Base-by-base conservation (phyloP, 441 rosid species). In the Populus hybrid region DNA sequence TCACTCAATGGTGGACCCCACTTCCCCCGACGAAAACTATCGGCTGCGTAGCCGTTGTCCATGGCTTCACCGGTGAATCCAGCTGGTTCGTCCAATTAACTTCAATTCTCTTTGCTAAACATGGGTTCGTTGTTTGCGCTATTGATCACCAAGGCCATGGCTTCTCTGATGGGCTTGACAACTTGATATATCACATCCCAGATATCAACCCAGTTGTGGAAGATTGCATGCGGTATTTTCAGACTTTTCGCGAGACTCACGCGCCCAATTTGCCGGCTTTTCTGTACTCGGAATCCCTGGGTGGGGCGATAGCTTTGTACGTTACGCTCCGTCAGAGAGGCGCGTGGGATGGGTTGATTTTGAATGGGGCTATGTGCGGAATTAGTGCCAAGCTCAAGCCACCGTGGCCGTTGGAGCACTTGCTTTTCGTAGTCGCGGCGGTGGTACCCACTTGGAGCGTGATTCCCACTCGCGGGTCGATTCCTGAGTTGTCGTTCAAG, bases 101-200 rank as follows among this genome's bases (percentile, higher is more conserved):
- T 0, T 78, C 98, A 6, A 79, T 93, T 16, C 87, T 89, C 81
- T 90, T 94, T 65, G 97, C 98, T 53, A 75, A 89, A 77, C 88
- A 89, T 8, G 97, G 98, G 6, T 94, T 88, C 78, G 87, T 83
- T 70, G 86, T 90, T 2, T 91, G 95, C 72, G 97, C 97, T 0
- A 88, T 94, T 74, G 98, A 93, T 79, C 98, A 93, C 83, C 97
- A 94, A 73, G 98, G 97, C 67, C 98, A 94, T 81, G 98, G 98
- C 59, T 88, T 87, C 88, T 94, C 97, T 57, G 97, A 91, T 6
- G 91, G 91, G 1, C 93, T 94, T 10, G 72, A 69, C 68, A 85
- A 88, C 28, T 89, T 91, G 69, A 81, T 93, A 67, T 92, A 97
- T 24, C 97, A 93, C 74, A 87, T 94, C 61, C 97, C 98, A 3